Base-by-base conservation (phyloP, 2,329 filamentous ascomycete genomes). In the Calonectria pteridis region DNA sequence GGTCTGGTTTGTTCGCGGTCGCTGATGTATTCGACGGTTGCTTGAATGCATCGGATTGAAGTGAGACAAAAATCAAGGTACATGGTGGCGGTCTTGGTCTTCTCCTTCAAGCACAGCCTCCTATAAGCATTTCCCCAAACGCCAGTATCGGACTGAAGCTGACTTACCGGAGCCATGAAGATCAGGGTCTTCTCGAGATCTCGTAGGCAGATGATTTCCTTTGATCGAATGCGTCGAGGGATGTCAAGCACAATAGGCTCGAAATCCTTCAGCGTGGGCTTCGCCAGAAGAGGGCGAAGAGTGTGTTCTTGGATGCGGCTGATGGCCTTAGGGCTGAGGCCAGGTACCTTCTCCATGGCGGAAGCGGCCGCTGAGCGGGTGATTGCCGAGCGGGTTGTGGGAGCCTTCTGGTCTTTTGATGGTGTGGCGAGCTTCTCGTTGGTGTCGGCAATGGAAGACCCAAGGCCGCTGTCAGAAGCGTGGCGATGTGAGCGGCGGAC, bases 151-250 rank as follows among this genome's bases (percentile, higher is more conserved):
- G 84, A 87, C 85, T 86, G 86, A 86, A 88, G 83, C 83, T 88
- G 85, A 97, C 96, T 97, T 93, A 98, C 96, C 84, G 95, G 95
- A 87, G 96, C 95, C 84, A 96, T 92, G 85, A 96, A 95, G 81
- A 98, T 91, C 75, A 98, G 88, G 13, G 94, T 96, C 91, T 98
- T 98, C 86, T 98, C 96, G 64, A 98, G 90, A 85, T 98, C 96
- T 84, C 96, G 93, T 69, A 98, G 91, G 86, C 94, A 98, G 83
- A 94, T 92, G 81, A 98, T 97, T 81, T 97, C 92, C 85, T 95
- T 96, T 82, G 93, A 91, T 81, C 92, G 91, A 83, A 98, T 97
- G 82, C 93, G 93, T 84, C 90, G 89, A 62, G 95, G 95, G 77
- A 95, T 92, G 84, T 94, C 93, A 78, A 93, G 89, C 76, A 98